These are phyloP conservation scores for Russula griseocarnosa DNA, from an alignment of 768 basidiomycete species.

Conservation along the genomic window DNA sequence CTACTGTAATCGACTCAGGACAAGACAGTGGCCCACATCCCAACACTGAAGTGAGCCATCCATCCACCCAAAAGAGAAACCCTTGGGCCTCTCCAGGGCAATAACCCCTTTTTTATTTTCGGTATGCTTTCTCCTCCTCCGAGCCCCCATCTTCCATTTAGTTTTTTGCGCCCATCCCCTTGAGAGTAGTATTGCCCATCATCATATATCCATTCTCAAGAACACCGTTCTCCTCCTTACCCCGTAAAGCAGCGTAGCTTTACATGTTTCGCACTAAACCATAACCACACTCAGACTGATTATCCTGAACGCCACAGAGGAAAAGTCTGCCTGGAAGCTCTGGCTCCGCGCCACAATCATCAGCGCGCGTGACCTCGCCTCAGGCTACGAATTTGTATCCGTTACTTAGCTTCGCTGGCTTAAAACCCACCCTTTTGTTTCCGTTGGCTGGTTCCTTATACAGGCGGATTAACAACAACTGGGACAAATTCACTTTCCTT, in stretches of 20 bases:
- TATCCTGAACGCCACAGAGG: background rate
- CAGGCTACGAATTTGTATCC: too few relatives aligned
- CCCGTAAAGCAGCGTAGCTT: background rate
- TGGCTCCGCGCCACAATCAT: slow-evolving; percentile 20
- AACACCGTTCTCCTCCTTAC: background rate
- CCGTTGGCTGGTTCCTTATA: background rate
- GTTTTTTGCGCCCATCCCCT: background rate
- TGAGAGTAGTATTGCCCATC: background rate
- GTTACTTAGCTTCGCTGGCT: slow-evolving; percentile 1
- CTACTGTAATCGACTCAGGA: too few relatives aligned
- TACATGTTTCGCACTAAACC: background rate
- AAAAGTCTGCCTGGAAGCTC: slow-evolving; percentile 2
- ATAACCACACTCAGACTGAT: background rate
- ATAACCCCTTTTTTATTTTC: background rate
- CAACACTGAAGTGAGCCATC: background rate
- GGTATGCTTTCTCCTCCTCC: background rate
- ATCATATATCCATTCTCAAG: background rate
- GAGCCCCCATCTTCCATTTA: background rate
- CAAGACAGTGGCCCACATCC: background rate
- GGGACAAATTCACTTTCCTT: background rate
- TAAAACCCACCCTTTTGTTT: background rate
- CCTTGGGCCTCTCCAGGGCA: too few relatives aligned
- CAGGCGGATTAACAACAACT: too few relatives aligned
- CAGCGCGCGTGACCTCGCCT: background rate
- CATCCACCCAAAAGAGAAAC: background rate